phyloP scores from a whole-genome alignment of 2,329 filamentous ascomycete species.

The Claviceps quebecensis region DNA sequence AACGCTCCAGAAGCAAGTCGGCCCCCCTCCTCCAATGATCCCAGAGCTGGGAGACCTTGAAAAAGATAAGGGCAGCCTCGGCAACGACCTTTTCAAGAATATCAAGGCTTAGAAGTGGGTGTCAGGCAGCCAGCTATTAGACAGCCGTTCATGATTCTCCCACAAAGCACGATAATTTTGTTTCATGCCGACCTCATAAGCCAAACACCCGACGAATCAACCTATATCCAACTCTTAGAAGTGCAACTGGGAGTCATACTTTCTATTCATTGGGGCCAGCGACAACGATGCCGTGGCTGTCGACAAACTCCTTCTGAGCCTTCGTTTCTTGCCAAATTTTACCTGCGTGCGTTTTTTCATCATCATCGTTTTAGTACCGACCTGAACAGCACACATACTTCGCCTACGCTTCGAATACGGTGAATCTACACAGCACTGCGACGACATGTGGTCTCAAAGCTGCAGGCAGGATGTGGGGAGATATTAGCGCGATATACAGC shows the following conservation, averaged over 20 bases:
- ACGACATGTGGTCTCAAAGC: conserved; percentile 1
- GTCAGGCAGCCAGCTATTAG: neutral
- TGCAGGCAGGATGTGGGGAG: neutral
- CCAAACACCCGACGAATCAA: neutral
- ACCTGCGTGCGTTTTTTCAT: neutral
- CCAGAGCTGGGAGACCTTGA: conserved; percentile 41
- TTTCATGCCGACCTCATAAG: neutral
- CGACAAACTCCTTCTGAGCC: conserved; percentile 1
- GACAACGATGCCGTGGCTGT: conserved; percentile 11
- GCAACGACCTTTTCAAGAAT: conserved; percentile 42
- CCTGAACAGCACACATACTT: neutral
- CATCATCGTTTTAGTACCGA: neutral
- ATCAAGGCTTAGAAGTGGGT: conserved; percentile 32
- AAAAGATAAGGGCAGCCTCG: conserved; percentile 32
- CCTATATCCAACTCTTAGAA: neutral
- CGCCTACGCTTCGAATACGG: neutral
- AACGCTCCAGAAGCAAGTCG: conserved; percentile 23
- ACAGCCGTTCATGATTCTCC: neutral
- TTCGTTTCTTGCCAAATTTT: conserved; percentile 7
- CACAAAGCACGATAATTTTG: neutral
- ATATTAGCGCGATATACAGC: conserved; percentile 7
- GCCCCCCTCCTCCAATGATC: conserved; percentile 46
- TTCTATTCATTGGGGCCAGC: conserved; percentile 12
- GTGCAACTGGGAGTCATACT: neutral
- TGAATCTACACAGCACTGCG: neutral